These are phyloP conservation scores for Pseudocercospora cruenta DNA, from an alignment of 2,329 filamentous ascomycete species.

Conservation along the genomic window DNA sequence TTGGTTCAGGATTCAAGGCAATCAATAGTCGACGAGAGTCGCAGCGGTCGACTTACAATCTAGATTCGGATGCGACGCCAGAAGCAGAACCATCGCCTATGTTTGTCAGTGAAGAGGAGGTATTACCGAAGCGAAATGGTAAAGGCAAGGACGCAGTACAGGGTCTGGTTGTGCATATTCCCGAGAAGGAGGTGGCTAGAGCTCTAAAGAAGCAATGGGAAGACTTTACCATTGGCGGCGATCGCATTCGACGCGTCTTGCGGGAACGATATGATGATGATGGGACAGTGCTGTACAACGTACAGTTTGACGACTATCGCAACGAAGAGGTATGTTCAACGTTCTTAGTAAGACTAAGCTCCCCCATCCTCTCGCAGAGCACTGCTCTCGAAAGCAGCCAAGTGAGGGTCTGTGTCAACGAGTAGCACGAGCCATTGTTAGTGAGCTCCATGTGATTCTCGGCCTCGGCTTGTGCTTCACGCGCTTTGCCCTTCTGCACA, in stretches of 20 bases:
- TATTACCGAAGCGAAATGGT: not conserved
- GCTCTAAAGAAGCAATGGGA: constrained; percentile 27
- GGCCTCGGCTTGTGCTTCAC: not conserved
- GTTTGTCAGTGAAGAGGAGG: constrained; percentile 16
- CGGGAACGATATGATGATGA: constrained; percentile 40
- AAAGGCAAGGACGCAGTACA: constrained; percentile 9
- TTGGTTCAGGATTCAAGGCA: constrained; percentile 20
- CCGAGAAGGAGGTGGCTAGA: constrained; percentile 20
- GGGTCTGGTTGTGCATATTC: constrained; percentile 21
- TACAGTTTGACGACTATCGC: constrained; percentile 46
- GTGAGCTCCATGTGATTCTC: no score
- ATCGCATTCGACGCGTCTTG: constrained; percentile 46
- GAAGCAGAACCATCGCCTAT: constrained; percentile 8
- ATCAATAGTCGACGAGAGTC: constrained; percentile 23
- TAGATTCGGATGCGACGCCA: constrained; percentile 16
- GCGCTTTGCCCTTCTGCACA: not conserved
- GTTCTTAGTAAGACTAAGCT: no score
- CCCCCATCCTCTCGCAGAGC: no score
- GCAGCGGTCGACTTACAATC: constrained; percentile 13
- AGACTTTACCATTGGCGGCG: constrained; percentile 33
- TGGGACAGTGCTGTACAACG: constrained; percentile 43
- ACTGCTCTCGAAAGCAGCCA: not conserved
- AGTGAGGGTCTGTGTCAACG: not conserved
- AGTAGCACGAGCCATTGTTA: no score
- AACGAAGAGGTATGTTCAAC: constrained; percentile 49